Evolutionary conservation across 2,329 filamentous ascomycete genomes (phyloP).

Genomic region (Apiospora pterosperma): DNA sequence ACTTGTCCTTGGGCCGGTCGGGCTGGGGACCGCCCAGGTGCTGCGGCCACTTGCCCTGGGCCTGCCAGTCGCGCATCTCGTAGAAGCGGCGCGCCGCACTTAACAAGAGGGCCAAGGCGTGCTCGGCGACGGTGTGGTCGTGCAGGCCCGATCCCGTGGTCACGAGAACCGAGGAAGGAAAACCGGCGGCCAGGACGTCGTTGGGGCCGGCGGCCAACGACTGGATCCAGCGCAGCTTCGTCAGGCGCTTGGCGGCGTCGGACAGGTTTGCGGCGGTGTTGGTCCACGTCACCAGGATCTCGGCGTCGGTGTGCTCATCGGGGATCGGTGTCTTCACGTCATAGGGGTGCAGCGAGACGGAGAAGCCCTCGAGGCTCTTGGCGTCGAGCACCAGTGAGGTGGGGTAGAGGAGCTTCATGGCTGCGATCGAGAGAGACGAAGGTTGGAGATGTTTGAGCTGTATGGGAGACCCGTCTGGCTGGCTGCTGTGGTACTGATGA

Average conservation of each 20-base stretch:
- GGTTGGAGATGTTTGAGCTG: background rate
- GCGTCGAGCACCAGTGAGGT: constrained; percentile 58
- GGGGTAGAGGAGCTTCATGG: constrained; percentile 65
- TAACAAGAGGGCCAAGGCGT: constrained; percentile 57
- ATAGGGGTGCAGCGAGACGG: constrained; percentile 55
- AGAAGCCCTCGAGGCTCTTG: constrained; percentile 54
- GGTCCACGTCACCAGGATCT: constrained; percentile 59
- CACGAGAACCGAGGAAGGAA: constrained; percentile 48
- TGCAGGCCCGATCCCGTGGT: constrained; percentile 63
- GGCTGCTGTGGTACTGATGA: background rate
- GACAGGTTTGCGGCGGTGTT: constrained; percentile 57
- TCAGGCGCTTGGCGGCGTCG: constrained; percentile 52
- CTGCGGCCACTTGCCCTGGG: constrained; percentile 52
- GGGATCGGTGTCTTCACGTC: constrained; percentile 55
- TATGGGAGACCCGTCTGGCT: background rate
- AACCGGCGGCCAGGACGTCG: constrained; percentile 60
- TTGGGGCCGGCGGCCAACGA: constrained; percentile 64
- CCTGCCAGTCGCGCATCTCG: constrained; percentile 61
- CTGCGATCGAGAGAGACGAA: constrained; percentile 11
- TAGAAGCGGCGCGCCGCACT: constrained; percentile 54
- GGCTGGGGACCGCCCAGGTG: constrained; percentile 61
- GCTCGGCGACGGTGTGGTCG: constrained; percentile 63
- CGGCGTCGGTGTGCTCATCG: constrained; percentile 55
- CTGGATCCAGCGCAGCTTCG: constrained; percentile 62
- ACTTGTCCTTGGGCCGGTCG: constrained; percentile 51